Evolutionary conservation across 441 rosid genomes (phyloP).

Genomic region (Breynia disticha): DNA sequence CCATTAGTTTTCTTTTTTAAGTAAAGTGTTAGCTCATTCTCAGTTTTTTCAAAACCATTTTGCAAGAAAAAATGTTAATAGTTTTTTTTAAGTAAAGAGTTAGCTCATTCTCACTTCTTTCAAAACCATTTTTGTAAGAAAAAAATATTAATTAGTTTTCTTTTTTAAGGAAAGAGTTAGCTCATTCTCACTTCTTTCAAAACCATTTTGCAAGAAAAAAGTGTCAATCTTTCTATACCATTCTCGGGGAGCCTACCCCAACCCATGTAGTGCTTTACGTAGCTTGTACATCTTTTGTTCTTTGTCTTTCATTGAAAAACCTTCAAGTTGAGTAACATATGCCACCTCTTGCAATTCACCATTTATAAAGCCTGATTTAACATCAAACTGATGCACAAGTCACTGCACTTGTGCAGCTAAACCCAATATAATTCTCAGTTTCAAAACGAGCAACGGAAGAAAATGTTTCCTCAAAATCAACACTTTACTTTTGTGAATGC

Average conservation of each 20-base stretch:
- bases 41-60: not conserved
- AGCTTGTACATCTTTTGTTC: slow-evolving; percentile 1
- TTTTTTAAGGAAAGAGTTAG: no score
- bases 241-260: not conserved
- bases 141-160: no score
- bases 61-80: not conserved
- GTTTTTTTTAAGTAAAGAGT: no score
- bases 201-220: not conserved
- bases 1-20: no score
- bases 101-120: not conserved
- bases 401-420: not conserved
- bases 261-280: not conserved
- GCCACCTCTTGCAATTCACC: slow-evolving; percentile 1
- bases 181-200: not conserved
- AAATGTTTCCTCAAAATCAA: not conserved
- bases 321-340: not conserved
- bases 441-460: not conserved
- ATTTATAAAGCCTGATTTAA: not conserved
- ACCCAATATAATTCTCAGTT: not conserved
- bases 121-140: not conserved
- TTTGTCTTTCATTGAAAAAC: not conserved
- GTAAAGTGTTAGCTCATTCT: not conserved
- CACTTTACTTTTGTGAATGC: not conserved
- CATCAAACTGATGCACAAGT: not conserved
- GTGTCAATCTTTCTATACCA: not conserved